Percentiles rank a stretch among this genome's conserved stretches.
Conservation (phyloP, 176 grass and related monocot species). For the Aegilops tauschii region DNA sequence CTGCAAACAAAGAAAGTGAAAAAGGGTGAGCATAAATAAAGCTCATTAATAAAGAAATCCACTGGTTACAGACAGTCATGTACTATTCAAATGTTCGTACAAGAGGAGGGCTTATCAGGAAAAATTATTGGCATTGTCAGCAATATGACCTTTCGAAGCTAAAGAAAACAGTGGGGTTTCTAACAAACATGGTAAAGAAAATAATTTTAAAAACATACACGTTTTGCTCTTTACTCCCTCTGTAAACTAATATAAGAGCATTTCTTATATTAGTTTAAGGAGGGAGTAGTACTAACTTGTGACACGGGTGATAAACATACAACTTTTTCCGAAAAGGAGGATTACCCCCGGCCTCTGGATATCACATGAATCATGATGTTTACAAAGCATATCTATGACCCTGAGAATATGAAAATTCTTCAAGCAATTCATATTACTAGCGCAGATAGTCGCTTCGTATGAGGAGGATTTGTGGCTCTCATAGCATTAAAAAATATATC, state of each 20-base stretch:
- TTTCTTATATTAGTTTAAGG: too few species aligned
- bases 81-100: not conserved
- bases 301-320: not conserved
- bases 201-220: not conserved
- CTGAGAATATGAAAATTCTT: not conserved
- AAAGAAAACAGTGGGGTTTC: not conserved
- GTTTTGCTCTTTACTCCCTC: not conserved
- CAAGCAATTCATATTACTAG: not conserved
- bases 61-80: not conserved
- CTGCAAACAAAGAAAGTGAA: constrained; percentile 33
- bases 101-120: not conserved
- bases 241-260: too few species aligned
- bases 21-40: not conserved
- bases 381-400: not conserved
- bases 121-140: not conserved
- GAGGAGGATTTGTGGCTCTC: too few species aligned
- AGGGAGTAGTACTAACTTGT: not conserved
- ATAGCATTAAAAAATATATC: too few species aligned
- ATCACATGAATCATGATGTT: not conserved
- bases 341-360: not conserved
- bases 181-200: not conserved
- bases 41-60: not conserved
- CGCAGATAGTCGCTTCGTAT: not conserved
- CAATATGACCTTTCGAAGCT: not conserved
- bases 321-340: not conserved